phyloP scores from a whole-genome alignment of 495 filamentous ascomycete species.

The Mytilinidion resinicola region DNA sequence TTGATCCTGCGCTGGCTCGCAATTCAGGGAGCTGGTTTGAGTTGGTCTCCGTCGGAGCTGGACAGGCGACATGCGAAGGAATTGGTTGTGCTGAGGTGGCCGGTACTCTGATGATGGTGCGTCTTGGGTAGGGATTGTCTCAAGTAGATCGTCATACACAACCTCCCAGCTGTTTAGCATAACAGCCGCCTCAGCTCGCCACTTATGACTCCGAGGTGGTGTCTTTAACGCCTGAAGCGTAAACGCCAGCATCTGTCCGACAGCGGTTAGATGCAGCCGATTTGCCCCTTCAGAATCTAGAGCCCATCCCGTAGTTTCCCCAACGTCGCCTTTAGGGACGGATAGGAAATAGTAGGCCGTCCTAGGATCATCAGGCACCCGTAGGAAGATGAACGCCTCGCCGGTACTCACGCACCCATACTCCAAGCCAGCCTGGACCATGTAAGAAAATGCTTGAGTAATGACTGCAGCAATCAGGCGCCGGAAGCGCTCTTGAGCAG shows the following conservation, averaged over 20 bases:
- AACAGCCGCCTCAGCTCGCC: slow-evolving; percentile 9
- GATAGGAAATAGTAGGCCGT: slow-evolving; percentile 27
- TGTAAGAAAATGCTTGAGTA: slow-evolving; percentile 29
- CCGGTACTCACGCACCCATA: slow-evolving; percentile 27
- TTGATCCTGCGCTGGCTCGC: slow-evolving; percentile 4
- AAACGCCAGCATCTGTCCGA: slow-evolving; percentile 25
- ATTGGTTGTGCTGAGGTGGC: slow-evolving; percentile 9
- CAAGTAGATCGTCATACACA: slow-evolving; percentile 18
- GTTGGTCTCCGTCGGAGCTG: slow-evolving; percentile 8
- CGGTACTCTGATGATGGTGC: slow-evolving; percentile 23
- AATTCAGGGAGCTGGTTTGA: slow-evolving; percentile 2
- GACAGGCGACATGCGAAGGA: slow-evolving; percentile 21
- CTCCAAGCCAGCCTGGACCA: slow-evolving; percentile 19
- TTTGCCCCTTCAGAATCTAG: slow-evolving; percentile 12
- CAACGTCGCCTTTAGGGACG: slow-evolving; percentile 24
- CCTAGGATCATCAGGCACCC: slow-evolving; percentile 23
- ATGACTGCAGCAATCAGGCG: slow-evolving; percentile 24
- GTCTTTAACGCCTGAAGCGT: slow-evolving; percentile 19
- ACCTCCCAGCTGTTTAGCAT: slow-evolving; percentile 21
- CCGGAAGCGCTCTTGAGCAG: slow-evolving; percentile 9
- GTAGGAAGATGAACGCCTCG: slow-evolving; percentile 26
- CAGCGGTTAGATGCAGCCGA: slow-evolving; percentile 26
- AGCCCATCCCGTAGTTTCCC: slow-evolving; percentile 6
- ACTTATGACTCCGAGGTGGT: slow-evolving; percentile 13
- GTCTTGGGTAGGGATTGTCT: slow-evolving; percentile 9